Evolutionary conservation across 2,329 filamentous ascomycete species (phyloP), one percentile per base, ranked within the genome.

Genomic region (Aspergillus sp.): DNA sequence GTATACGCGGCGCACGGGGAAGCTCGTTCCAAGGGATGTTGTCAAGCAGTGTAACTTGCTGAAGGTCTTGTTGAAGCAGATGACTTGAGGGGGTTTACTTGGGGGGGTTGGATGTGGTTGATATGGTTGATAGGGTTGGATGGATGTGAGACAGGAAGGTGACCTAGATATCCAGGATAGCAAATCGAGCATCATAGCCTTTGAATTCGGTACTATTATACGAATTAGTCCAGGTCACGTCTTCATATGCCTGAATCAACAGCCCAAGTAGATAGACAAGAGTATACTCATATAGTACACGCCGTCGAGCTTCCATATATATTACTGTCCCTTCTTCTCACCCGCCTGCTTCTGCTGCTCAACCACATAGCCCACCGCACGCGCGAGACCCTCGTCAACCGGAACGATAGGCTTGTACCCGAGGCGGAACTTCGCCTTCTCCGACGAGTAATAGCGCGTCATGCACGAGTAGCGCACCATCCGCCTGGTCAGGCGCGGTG

Each of bases 391-490:
- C 47, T 70, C 66, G 34, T 67, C 58, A 25, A 69, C 49, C 2
- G 53, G 48, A 5, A 69, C 56, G 28, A 63, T 45, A n/a, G 67
- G 63, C 25, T 35, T 33, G 43, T 69, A 71, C 11, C 61, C 64
- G 8, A 69, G 49, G 30, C 63, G 52, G 30, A 42, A 43, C 52
- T 63, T 68, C 15, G 67, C 62, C 45, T 68, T 68, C 13, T 64
- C 57, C 34, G 61, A 61, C 17, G 58, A 65, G 39, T 61, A 69
- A 44, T 63, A 69, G 24, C 66, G 60, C 26, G 63, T 61, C 59
- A 68, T 67, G 43, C 60, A 66, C 30, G 64, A 66, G 45, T 66
- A 68, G 24, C 63, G 58, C 37, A 68, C 61, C 13, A 52, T 56
- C 36, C 63, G 57, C 27, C 58, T 51, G 7, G 62, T 66, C 39